phyloP scores from a whole-genome alignment of 78 protist species.

The Mastigamoeba balamuthi region DNA sequence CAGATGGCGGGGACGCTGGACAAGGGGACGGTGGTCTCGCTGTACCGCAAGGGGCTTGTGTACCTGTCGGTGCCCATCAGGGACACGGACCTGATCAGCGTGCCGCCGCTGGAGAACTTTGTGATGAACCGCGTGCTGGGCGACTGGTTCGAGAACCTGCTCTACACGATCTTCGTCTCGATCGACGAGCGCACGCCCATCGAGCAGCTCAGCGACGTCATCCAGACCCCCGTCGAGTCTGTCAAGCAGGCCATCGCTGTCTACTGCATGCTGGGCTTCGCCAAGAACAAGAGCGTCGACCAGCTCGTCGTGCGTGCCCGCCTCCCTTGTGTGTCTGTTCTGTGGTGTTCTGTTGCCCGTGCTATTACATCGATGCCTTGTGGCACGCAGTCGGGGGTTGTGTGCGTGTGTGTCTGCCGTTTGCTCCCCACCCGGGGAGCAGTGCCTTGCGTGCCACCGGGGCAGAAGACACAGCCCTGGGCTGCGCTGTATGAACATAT shows the following conservation, averaged over 20 bases:
- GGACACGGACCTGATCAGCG: conserved; percentile 20
- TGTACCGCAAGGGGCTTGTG: conserved; percentile 28
- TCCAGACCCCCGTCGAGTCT: conserved; percentile 29
- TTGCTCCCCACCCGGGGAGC: no score
- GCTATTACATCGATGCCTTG: no score
- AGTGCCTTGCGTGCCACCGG: no score
- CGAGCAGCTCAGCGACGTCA: conserved; percentile 52
- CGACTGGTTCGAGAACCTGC: conserved; percentile 70
- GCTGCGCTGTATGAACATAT: no score
- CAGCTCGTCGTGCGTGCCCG: conserved; percentile 9
- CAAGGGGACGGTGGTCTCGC: conserved; percentile 6
- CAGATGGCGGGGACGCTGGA: conserved; percentile 18
- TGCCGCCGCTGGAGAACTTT: conserved; percentile 83
- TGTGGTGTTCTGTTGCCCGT: no score
- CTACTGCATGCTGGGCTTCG: conserved; percentile 80
- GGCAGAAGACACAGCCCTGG: no score
- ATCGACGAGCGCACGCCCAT: conserved; percentile 77
- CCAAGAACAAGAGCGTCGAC: conserved; percentile 55
- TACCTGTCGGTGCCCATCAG: conserved; percentile 35
- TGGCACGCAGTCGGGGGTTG: no score
- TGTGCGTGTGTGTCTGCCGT: no score
- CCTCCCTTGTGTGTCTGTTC: background rate
- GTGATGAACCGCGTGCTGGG: conserved; percentile 85
- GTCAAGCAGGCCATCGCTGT: conserved; percentile 71
- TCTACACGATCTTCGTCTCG: conserved; percentile 83